Base-by-base conservation (phyloP, 371 early-diverging fungal genomes). In the Lichtheimia ornata region DNA sequence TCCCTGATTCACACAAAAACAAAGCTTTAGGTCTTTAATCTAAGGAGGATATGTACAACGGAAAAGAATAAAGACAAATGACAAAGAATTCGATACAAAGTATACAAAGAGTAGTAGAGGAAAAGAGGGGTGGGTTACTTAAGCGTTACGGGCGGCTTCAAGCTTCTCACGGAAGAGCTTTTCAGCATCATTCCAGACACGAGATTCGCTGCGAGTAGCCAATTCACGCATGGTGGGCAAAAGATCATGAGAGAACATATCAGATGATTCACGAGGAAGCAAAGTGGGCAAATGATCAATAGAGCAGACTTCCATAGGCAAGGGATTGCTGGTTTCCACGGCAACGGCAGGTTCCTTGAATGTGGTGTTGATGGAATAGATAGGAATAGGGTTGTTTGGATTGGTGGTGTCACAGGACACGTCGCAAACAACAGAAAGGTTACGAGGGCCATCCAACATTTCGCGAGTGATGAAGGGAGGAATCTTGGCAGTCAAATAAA, bases 401-500 rank as follows among this genome's bases (percentile, higher is more conserved):
- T 96, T 97, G 72, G 95, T 97, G 20, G 94, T 91, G 73, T 98
- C 98, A 74, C 98, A 98, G 64, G 91, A 90, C 53, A 98, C 98
- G 72, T 98, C 98, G 24, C 91, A 92, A 49, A 98, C 81, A 18
- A 96, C 91, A 35, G 88, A 86, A 43, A 98, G 69, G 52, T 82
- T 79, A 53, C 97, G 86, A 30, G 80, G 73, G 52, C 77, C 81
- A 64, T 89, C 87, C 28, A 94, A 72, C 84, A 86, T 83, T 44
- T 90, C 88, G 59, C 74, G 84, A 45, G 94, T 94, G 70, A 98
- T 69, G 76, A 98, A 98, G 20, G 98, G 95, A 56, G 97, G 95
- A 66, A 98, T 97, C 73, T 89, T 84, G 56, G 88, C 70, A 70
- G 87, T 87, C 57, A 98, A 88, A 70, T 98, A 98, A 77, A 98